A percentile compares a stretch with the other conserved stretches of the same genome.
Conservation (phyloP, 2,329 filamentous ascomycete species). For the Lecanicillium sp. region DNA sequence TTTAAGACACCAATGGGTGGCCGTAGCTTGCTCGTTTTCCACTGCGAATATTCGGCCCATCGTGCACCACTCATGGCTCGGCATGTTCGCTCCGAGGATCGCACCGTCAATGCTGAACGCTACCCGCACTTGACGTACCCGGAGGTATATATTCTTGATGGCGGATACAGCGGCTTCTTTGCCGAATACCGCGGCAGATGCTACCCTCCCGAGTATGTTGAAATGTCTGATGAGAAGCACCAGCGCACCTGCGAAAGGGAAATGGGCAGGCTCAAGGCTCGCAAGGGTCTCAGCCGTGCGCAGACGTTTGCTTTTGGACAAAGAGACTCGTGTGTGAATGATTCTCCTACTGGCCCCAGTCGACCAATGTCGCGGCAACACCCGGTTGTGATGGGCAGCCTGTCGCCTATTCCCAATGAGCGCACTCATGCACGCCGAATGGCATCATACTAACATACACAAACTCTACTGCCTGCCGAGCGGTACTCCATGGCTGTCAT, state of each 20-base stretch:
- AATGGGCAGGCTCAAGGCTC: slow-evolving; percentile 84
- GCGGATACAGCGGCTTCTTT: slow-evolving; percentile 94
- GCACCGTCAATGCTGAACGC: slow-evolving; percentile 71
- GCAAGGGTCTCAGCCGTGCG: slow-evolving; percentile 76
- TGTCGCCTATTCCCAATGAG: slow-evolving; percentile 36
- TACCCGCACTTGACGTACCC: slow-evolving; percentile 92
- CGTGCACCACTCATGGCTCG: slow-evolving; percentile 95
- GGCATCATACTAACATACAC: slow-evolving; percentile 48
- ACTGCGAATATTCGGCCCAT: slow-evolving; percentile 98
- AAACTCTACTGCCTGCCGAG: slow-evolving; percentile 16
- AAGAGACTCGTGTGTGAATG: slow-evolving; percentile 45
- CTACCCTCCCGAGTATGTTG: slow-evolving; percentile 91
- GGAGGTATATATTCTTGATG: slow-evolving; percentile 93
- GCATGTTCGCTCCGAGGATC: slow-evolving; percentile 82
- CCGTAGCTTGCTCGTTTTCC: slow-evolving; percentile 79
- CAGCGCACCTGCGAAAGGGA: slow-evolving; percentile 89
- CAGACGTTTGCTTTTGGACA: slow-evolving; percentile 95
- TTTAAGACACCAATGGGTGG: slow-evolving; percentile 61
- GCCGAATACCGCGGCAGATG: slow-evolving; percentile 69
- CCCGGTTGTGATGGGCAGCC: slow-evolving; percentile 31
- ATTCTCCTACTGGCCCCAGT: slow-evolving; percentile 50
- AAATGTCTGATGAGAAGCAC: slow-evolving; percentile 91
- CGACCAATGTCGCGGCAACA: slow-evolving; percentile 31
- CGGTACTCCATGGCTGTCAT: slow-evolving; percentile 11
- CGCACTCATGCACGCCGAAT: slow-evolving; percentile 50